Evolutionary conservation across 768 basidiomycete genomes (phyloP), one percentile per base, ranked within the genome.

Genomic region (Stropharia rugosoannulata): DNA sequence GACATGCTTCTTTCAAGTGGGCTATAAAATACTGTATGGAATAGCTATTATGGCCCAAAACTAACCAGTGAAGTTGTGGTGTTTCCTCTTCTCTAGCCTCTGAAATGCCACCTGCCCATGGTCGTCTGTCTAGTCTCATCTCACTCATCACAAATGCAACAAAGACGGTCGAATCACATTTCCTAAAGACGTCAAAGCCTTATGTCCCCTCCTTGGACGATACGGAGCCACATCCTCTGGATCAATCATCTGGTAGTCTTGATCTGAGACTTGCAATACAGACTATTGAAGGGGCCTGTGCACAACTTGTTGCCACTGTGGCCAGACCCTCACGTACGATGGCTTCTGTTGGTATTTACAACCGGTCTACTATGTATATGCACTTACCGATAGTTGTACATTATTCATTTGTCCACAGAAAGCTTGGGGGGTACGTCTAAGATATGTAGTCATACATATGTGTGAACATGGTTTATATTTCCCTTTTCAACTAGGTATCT

Each of bases 261-360:
- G 66, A 63, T 19, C 48, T 66, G 48, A 51, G 65, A n/a, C 45
- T 59, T 41, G 64, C 67, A 4, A 57, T 66, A 10, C 63, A 64
- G 37, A 62, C 60, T 3, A 57, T 70, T 15, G 68, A 70, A 45
- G 69, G 63, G 6, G 69, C 69, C 3, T 70, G 69, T 48, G 66
- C 60, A 6, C 69, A 70, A 49, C 63, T 70, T 5, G 60, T 52
- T 10, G 62, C 65, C 7, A 57, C 63, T 25, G 57, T 69, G 5
- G 60, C 59, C 8, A 60, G 60, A 2, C 69, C 69, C 1, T 57
- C 56, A 36, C 62, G 66, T 53, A 66, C 56, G 3, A 44, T 68
- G 12, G 54, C 65, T 1, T 68, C 68, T 49, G 69, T 69, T 45
- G 44, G 67, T 56, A 3, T 16, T 25, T 18, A 11, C 5, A 7